Evolutionary conservation across 352 stramenopile species (phyloP).

Genomic region (Aphanomyces invadans): DNA sequence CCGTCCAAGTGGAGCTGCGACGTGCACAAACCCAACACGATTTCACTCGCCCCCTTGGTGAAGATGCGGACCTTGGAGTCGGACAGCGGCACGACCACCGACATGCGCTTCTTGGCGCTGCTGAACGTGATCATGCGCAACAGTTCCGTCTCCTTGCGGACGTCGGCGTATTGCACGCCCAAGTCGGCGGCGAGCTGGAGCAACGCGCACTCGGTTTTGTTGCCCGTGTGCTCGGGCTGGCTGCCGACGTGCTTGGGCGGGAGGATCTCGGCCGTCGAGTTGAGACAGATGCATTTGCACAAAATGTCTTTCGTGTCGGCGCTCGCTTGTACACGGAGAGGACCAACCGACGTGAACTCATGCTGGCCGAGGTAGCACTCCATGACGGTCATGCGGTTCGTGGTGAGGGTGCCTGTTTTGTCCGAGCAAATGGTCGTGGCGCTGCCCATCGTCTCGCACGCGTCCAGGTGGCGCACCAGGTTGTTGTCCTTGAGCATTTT

Average conservation of each 20-base stretch:
- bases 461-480: conserved; percentile 92
- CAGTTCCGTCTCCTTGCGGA: conserved; percentile 27
- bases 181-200: conserved; percentile 32
- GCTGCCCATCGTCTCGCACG: conserved; percentile 96
- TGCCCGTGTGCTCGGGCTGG: conserved; percentile 31
- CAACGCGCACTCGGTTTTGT: conserved; percentile 43
- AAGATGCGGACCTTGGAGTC: conserved; percentile 29
- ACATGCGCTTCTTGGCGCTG: conserved; percentile 92
- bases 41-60: conserved; percentile 49
- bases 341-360: conserved; percentile 24
- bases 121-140: conserved; percentile 76
- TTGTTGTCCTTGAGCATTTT: conserved; percentile 96
- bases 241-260: conserved; percentile 15
- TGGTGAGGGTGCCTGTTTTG: conserved; percentile 94
- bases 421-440: conserved; percentile 96
- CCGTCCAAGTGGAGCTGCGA: conserved; percentile 27
- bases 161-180: conserved; percentile 30
- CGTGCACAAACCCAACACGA: conserved; percentile 43
- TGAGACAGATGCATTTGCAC: conserved; percentile 67
- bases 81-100: conserved; percentile 53
- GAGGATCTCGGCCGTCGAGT: conserved; percentile 76
- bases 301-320: conserved; percentile 33
- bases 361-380: conserved; percentile 45
- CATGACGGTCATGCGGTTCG: conserved; percentile 93
- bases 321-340: conserved; percentile 7